Evolutionary conservation across 2,329 filamentous ascomycete genomes (phyloP).

Genomic region (Microdochium bolleyi): DNA sequence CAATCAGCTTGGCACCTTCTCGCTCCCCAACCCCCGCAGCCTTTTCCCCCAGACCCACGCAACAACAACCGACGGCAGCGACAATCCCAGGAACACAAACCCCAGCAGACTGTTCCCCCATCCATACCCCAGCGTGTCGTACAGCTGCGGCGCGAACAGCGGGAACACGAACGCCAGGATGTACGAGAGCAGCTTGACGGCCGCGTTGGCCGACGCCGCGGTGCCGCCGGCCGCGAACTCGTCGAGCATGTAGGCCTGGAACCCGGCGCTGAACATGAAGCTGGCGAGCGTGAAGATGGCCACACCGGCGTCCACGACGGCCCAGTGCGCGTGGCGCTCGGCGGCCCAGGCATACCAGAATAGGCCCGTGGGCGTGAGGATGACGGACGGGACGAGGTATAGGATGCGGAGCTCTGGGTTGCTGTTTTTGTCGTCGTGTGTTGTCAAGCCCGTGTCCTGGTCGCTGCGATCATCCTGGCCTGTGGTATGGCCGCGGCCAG

Average conservation of each 20-base stretch:
- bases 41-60: conserved; percentile 16
- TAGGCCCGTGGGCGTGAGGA: conserved; percentile 41
- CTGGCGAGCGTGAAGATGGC: conserved; percentile 44
- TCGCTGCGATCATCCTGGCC: too few relatives aligned
- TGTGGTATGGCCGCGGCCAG: too few relatives aligned
- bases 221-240: conserved; percentile 25
- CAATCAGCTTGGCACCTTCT: too few relatives aligned
- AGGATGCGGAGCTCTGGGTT: conserved; percentile 41
- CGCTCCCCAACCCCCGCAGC: conserved; percentile 2
- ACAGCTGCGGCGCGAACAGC: conserved; percentile 38
- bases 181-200: conserved; percentile 42
- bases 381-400: conserved; percentile 41
- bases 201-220: conserved; percentile 33
- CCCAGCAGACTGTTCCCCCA: conserved; percentile 32
- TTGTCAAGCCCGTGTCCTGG: too few relatives aligned
- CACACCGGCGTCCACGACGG: conserved; percentile 50
- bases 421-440: conserved; percentile 21
- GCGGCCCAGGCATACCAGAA: conserved; percentile 52
- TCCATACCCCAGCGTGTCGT: conserved; percentile 27
- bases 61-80: conserved; percentile 10
- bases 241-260: conserved; percentile 48
- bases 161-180: conserved; percentile 48
- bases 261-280: conserved; percentile 42
- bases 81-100: conserved; percentile 25
- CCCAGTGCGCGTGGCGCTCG: conserved; percentile 42